phyloP scores from a whole-genome alignment of 805 yeast genomes.

The Wickerhamomyces xylosicus region DNA sequence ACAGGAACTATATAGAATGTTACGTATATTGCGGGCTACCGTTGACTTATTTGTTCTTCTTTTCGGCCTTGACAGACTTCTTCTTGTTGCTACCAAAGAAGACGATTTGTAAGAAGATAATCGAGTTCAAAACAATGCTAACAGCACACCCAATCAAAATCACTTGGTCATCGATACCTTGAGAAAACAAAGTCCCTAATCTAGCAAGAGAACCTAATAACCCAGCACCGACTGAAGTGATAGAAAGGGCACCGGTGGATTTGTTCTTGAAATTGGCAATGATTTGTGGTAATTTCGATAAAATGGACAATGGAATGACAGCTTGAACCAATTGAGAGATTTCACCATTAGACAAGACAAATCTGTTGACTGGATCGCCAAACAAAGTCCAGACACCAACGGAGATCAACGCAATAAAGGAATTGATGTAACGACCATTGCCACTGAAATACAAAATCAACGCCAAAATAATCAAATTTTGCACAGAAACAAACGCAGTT shows the following conservation, averaged over 20 bases:
- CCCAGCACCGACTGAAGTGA: slow-evolving; percentile 26
- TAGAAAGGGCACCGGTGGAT: slow-evolving; percentile 33
- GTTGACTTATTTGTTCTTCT: not conserved
- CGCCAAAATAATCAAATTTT: slow-evolving; percentile 22
- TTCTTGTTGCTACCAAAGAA: slow-evolving; percentile 13
- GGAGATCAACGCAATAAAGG: slow-evolving; percentile 12
- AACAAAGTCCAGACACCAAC: slow-evolving; percentile 13
- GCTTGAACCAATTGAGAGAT: slow-evolving; percentile 20
- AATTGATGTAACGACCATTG: slow-evolving; percentile 9
- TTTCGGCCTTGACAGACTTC: slow-evolving; percentile 6
- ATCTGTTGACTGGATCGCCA: slow-evolving; percentile 10
- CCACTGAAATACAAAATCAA: slow-evolving; percentile 18
- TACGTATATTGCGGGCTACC: too few species aligned
- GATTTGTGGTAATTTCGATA: slow-evolving; percentile 33
- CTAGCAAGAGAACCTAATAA: slow-evolving; percentile 28
- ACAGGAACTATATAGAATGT: too few species aligned
- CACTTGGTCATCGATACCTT: slow-evolving; percentile 23
- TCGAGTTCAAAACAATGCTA: slow-evolving; percentile 23
- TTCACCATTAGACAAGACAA: slow-evolving; percentile 14
- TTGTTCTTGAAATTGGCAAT: slow-evolving; percentile 23
- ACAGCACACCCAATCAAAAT: slow-evolving; percentile 22
- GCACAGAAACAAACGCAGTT: slow-evolving; percentile 23
- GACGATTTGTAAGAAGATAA: slow-evolving; percentile 26
- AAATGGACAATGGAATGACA: slow-evolving; percentile 25
- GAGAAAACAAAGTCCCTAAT: slow-evolving; percentile 27